Base-by-base conservation (phyloP, 495 filamentous ascomycete genomes). In the Penicillium atrosanguineum region DNA sequence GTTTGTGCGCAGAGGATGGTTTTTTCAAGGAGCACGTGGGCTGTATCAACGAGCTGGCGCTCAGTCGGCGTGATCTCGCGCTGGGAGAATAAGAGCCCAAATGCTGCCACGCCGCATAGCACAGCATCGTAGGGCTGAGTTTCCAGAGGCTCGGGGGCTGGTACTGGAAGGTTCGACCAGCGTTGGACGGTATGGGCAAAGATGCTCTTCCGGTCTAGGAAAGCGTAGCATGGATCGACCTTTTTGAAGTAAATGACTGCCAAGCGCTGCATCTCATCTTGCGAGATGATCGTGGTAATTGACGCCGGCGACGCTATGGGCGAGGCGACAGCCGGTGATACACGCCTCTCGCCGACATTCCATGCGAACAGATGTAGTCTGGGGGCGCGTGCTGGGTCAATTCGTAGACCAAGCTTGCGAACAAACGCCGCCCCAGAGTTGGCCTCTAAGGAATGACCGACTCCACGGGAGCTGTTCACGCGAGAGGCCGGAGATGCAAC, bases 341-440 rank as follows among this genome's bases (percentile, higher is more conserved):
- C 56, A 9, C 65, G 55, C 21, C 81, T 69, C 6, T 68, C 69
- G 1, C 79, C 79, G 8, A 74, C 61, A 57, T 83, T 81, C 80
- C 80, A 84, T 3, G 71, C 81, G 59, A 82, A 83, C 16, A 81
- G 69, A 53, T 83, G 78, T 50, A 83, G 52, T 40, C 76, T 64
- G 6, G 79, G 80, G 6, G 79, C 77, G 51, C 71, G 72, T 3
- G 73, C 63, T 6, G 78, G 69, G 42, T 80, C 78, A 53, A 82
- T 69, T 18, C 71, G 72, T 34, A 79, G 68, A 9, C 75, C 80
- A n/a, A 84, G 61, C 40, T 70, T 75, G 48, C 76, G 66, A 9
- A 80, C 78, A 59, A 82, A 82, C 1, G 81, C 80, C 6, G 80
- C 78, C 1, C 79, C 79, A 6, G 78, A 81, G 50, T 84, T 82